These are phyloP conservation scores for Stachybotrys elegans DNA, from an alignment of 2,329 filamentous ascomycete genomes.

Conservation along the genomic window DNA sequence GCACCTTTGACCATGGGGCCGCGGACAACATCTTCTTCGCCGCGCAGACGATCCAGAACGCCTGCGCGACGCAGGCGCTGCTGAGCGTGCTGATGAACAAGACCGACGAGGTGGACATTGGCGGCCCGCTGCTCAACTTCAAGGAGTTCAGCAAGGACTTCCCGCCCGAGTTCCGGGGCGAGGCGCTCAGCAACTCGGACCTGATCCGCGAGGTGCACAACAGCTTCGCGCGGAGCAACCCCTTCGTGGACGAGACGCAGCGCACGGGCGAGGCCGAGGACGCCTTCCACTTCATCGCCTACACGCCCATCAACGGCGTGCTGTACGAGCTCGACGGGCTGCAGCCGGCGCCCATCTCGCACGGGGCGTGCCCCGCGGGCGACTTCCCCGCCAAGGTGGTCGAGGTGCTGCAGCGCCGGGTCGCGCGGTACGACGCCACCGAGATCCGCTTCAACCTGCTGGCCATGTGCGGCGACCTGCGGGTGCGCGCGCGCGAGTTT, in stretches of 20 bases:
- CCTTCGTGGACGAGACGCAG: constrained; percentile 88
- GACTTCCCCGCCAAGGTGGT: constrained; percentile 79
- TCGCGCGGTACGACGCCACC: constrained; percentile 75
- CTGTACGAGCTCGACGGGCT: constrained; percentile 95
- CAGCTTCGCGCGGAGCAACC: constrained; percentile 80
- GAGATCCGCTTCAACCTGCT: constrained; percentile 97
- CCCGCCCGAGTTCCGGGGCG: constrained; percentile 64
- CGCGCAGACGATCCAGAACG: constrained; percentile 95
- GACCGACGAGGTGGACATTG: constrained; percentile 64
- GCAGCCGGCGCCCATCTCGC: constrained; percentile 85
- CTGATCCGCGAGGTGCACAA: constrained; percentile 79
- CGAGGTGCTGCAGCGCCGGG: constrained; percentile 76
- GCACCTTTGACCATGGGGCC: constrained; percentile 71
- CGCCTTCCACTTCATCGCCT: constrained; percentile 96
- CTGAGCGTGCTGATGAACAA: constrained; percentile 90
- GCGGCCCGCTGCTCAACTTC: constrained; percentile 66
- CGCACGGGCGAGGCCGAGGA: constrained; percentile 67
- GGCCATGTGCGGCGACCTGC: constrained; percentile 82
- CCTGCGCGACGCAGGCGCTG: constrained; percentile 93
- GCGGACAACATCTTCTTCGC: constrained; percentile 85
- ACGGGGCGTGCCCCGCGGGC: constrained; percentile 66
- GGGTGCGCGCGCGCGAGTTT: constrained; percentile 70
- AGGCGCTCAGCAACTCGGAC: constrained; percentile 58
- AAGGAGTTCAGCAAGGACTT: constrained; percentile 84
- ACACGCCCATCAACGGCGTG: constrained; percentile 71